phyloP scores from a whole-genome alignment of 2,329 filamentous ascomycete species.

The Phaeosphaeria sp. region DNA sequence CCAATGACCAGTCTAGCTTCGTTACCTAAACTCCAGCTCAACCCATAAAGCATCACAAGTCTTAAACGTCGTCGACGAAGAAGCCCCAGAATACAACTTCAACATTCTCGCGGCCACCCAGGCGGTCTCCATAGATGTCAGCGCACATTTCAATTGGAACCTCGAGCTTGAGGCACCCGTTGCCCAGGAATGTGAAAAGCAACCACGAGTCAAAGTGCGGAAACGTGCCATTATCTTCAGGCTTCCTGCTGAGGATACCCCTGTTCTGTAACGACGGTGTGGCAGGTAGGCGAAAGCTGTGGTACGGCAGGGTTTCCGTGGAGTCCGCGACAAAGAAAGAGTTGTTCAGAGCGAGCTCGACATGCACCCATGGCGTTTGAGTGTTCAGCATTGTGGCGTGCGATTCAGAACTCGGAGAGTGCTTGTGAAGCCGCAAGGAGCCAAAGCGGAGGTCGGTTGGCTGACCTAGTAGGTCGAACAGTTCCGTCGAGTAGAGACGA shows the following conservation, averaged over 20 bases:
- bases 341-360: slow-evolving; percentile 42
- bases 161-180: slow-evolving; percentile 44
- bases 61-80: slow-evolving; percentile 39
- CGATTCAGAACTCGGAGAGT: slow-evolving; percentile 1
- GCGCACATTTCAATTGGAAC: slow-evolving; percentile 47
- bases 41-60: slow-evolving; percentile 27
- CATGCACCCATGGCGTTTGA: slow-evolving; percentile 19
- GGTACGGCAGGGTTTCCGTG: slow-evolving; percentile 44
- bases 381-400: background rate
- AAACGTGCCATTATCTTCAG: slow-evolving; percentile 37
- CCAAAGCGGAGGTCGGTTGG: slow-evolving; percentile 44
- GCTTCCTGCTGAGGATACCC: slow-evolving; percentile 40
- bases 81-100: slow-evolving; percentile 46
- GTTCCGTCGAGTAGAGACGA: slow-evolving; percentile 43
- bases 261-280: slow-evolving; percentile 41
- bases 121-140: slow-evolving; percentile 39
- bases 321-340: slow-evolving; percentile 45
- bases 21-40: slow-evolving; percentile 26
- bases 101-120: slow-evolving; percentile 40
- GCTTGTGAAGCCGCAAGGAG: slow-evolving; percentile 43
- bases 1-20: slow-evolving; percentile 37
- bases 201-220: slow-evolving; percentile 46
- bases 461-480: slow-evolving; percentile 44
- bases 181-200: slow-evolving; percentile 46
- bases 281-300: slow-evolving; percentile 40